Percentiles rank a stretch among this genome's conserved stretches.
Conservation (phyloP, 176 grass and related monocot species). For the Tillandsia leiboldiana region DNA sequence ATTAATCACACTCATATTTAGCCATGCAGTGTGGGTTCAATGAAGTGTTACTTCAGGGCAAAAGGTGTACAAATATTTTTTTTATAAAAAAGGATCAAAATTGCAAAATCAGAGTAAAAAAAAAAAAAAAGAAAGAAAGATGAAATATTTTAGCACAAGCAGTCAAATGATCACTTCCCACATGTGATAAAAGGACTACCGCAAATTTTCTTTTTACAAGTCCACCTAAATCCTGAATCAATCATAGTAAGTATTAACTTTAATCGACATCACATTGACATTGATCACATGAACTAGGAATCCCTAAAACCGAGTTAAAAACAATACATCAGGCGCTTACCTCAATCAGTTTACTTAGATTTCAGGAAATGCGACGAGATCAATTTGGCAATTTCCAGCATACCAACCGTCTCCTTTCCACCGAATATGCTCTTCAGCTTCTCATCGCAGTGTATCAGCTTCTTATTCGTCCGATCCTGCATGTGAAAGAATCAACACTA, state of each 20-base stretch:
- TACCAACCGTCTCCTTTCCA: conserved; percentile 11
- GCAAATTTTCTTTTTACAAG: background rate
- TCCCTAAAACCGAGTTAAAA: background rate
- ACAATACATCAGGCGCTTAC: too few relatives aligned
- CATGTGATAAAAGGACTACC: too few relatives aligned
- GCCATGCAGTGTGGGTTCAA: too few relatives aligned
- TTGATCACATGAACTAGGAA: background rate
- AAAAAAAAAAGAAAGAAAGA: too few relatives aligned
- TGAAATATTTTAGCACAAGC: too few relatives aligned
- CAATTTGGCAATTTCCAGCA: conserved; percentile 16
- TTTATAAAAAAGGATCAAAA: too few relatives aligned
- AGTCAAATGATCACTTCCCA: too few relatives aligned
- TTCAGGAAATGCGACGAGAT: conserved; percentile 13
- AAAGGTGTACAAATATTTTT: too few relatives aligned
- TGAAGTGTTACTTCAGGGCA: too few relatives aligned
- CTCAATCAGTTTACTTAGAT: background rate
- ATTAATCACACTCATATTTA: too few relatives aligned
- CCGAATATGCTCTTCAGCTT: conserved; percentile 16
- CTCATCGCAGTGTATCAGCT: conserved; percentile 8
- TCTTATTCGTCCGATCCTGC: conserved; percentile 12
- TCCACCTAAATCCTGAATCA: background rate
- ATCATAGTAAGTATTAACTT: background rate
- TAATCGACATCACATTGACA: background rate
- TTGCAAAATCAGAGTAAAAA: too few relatives aligned
- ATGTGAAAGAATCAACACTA: background rate